phyloP scores from a whole-genome alignment of 495 filamentous ascomycete genomes.

The Aspergillus bridgeri region DNA sequence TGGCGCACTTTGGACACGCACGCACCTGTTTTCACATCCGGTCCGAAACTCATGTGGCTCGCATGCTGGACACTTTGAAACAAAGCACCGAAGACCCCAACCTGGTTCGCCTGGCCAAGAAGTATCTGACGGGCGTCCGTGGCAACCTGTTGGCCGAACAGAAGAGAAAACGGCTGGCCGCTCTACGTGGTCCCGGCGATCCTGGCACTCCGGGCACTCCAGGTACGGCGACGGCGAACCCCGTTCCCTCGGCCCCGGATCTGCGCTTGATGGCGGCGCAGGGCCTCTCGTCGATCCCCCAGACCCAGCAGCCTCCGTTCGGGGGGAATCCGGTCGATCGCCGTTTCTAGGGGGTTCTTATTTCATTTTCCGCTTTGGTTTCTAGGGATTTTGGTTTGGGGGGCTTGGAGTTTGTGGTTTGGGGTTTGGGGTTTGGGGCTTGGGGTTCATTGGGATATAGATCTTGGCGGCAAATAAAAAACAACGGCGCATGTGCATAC shows the following conservation, averaged over 20 bases:
- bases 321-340: neutral
- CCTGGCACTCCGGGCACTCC: slow-evolving; percentile 1
- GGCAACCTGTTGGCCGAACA: slow-evolving; percentile 40
- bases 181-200: neutral
- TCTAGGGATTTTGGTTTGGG: neutral
- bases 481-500: neutral
- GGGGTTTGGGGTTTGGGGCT: too few species aligned
- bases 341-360: neutral
- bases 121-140: slow-evolving; percentile 55
- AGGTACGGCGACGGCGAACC: neutral
- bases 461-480: too few species aligned
- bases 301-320: neutral
- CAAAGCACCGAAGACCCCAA: slow-evolving; percentile 52
- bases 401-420: too few species aligned
- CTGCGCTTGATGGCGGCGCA: neutral
- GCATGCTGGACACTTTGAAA: slow-evolving; percentile 59
- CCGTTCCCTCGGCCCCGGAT: neutral
- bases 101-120: slow-evolving; percentile 49
- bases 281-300: neutral
- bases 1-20: slow-evolving; percentile 57
- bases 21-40: slow-evolving; percentile 60
- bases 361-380: slow-evolving; percentile 3
- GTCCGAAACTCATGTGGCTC: slow-evolving; percentile 51
- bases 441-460: too few species aligned
- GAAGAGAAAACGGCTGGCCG: slow-evolving; percentile 34